Conservation (phyloP, 1,284 basidiomycete species). For the Entoloma clypeatum region DNA sequence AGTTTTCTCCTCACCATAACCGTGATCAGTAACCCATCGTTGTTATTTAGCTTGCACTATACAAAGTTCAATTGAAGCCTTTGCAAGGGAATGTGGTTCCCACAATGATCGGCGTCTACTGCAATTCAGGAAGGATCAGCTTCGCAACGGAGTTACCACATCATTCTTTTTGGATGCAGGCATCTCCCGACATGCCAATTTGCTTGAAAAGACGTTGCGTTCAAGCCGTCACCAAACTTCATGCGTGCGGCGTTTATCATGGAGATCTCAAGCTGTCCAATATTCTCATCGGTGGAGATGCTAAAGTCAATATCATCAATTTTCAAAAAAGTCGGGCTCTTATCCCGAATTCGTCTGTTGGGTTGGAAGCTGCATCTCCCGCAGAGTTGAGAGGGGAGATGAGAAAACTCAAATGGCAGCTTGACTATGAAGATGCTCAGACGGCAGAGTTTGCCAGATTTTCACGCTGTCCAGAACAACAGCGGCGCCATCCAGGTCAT, state of each 20-base stretch:
- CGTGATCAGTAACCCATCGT: not conserved
- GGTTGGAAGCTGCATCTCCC: constrained; percentile 33
- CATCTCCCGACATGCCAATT: constrained; percentile 48
- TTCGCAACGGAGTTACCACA: constrained; percentile 54
- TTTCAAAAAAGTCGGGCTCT: constrained; percentile 46
- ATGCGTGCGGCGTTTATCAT: constrained; percentile 48
- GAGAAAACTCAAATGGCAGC: constrained; percentile 51
- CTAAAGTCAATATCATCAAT: constrained; percentile 52
- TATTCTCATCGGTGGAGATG: constrained; percentile 56
- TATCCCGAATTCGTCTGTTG: constrained; percentile 33
- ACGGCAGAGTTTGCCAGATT: not conserved
- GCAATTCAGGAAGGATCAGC: constrained; percentile 35
- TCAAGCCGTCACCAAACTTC: constrained; percentile 45
- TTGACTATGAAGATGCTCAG: constrained; percentile 30
- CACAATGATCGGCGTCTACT: constrained; percentile 47
- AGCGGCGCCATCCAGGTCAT: too few species aligned
- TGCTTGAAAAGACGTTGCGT: constrained; percentile 47
- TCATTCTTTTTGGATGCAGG: constrained; percentile 52
- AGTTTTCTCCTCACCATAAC: constrained; percentile 14
- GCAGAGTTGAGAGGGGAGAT: constrained; percentile 49
- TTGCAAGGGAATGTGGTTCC: constrained; percentile 55
- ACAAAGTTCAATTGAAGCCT: constrained; percentile 42
- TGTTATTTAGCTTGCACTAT: constrained; percentile 37
- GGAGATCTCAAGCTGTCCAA: constrained; percentile 48
- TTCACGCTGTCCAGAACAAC: not conserved